Evolutionary conservation across 257 asterid species (phyloP), one percentile per base, ranked within the genome.

Genomic region (Lithospermum erythrorhizon): DNA sequence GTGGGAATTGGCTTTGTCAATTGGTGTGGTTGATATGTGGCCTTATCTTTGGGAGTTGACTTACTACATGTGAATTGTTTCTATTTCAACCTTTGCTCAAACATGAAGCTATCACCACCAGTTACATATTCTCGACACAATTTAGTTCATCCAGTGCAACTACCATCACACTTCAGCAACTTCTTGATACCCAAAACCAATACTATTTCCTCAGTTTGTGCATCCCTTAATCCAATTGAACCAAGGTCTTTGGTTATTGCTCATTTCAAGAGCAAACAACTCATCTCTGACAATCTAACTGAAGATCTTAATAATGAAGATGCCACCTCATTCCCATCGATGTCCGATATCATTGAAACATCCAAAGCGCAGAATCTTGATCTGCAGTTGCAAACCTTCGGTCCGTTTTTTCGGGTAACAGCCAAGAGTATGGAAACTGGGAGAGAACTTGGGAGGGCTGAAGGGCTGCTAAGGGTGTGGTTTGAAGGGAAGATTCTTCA

Each of bases 401-500:
- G 96, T 16, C 98, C 98, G 23, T 81, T 90, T 64, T 90, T 83
- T 80, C 76, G 95, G 65, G 82, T 90, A 45, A 81, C 83, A 4
- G 98, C 95, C 0, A 79, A 55, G 66, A 81, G 79, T 61, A 53
- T 78, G 82, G 67, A 47, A 57, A 78, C 82, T 13, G 62, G 52
- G 5, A 61, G 53, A 57, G 93, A 90, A 47, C 59, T 90, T 66
- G 96, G 98, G 7, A 79, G 79, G 64, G 90, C 94, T 0, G 93
- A 90, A 71, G 98, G 98, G 18, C 49, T 87, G 53, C 62, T 81
- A 32, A 79, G 98, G 91, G 64, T 70, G 20, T 87, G 98, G 96
- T 64, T 83, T 32, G 78, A 80, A 59, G 96, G 98, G 6, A 85
- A 77, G 27, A 72, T 90, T 69, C 83, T 90, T 69, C 98, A 87